phyloP scores from a whole-genome alignment of 257 asterid species.

The Nyctanthes arbortristis region DNA sequence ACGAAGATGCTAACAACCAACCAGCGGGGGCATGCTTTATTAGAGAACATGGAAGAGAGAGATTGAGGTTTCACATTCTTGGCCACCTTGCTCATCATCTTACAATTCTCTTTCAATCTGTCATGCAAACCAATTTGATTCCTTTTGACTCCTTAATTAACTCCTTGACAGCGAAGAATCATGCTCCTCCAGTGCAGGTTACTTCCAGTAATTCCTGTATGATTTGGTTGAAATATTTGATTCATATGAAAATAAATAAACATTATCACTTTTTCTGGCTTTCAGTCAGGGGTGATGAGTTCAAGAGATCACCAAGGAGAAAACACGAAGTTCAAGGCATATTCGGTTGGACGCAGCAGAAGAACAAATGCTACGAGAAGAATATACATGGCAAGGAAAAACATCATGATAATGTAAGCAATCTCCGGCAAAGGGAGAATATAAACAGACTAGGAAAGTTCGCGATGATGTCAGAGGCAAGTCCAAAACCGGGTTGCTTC shows the following conservation, averaged over 20 bases:
- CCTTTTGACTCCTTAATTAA: constrained; percentile 20
- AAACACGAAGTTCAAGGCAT: constrained; percentile 14
- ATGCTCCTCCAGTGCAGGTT: constrained; percentile 72
- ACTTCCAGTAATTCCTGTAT: constrained; percentile 12
- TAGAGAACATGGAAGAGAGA: constrained; percentile 45
- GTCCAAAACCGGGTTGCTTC: constrained; percentile 13
- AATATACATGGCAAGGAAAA: constrained; percentile 17
- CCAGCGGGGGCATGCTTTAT: constrained; percentile 24
- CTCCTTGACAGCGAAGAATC: constrained; percentile 71
- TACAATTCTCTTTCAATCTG: constrained; percentile 10
- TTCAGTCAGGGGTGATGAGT: constrained; percentile 50
- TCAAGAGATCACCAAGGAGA: constrained; percentile 33
- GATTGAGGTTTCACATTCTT: constrained; percentile 49
- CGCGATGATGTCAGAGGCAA: constrained; percentile 17
- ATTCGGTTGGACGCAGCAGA: constrained; percentile 15
- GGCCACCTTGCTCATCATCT: constrained; percentile 15
- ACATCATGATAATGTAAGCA: constrained; percentile 2
- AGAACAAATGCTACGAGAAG: constrained; percentile 5
- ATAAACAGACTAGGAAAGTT: background rate
- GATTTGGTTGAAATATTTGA: constrained; percentile 19
- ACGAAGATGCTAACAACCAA: constrained; percentile 28
- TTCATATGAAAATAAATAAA: constrained; percentile 8
- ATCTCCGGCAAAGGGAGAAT: background rate
- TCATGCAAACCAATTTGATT: constrained; percentile 25
- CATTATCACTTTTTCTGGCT: background rate